Conservation (phyloP, 176 grass and related monocot genomes). For the Raddia distichophylla region DNA sequence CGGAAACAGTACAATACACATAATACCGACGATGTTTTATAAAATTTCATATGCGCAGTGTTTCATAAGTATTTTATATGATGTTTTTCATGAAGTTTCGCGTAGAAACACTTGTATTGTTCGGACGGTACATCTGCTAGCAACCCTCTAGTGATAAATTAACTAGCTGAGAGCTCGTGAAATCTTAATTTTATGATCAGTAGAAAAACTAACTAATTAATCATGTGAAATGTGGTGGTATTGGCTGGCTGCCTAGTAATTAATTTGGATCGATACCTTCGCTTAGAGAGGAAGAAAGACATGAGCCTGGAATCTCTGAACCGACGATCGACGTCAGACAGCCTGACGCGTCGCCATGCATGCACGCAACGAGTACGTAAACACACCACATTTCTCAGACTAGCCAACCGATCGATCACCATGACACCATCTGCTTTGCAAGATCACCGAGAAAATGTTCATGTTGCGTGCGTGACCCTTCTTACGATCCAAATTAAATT, state of each 20-base stretch:
- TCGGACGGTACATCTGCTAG: too few relatives aligned
- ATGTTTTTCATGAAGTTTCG: too few relatives aligned
- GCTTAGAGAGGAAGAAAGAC: constrained; percentile 31
- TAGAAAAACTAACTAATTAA: too few relatives aligned
- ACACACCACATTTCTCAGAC: neutral
- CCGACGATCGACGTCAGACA: constrained; percentile 10
- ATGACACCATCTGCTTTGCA: too few relatives aligned
- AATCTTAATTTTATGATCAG: too few relatives aligned
- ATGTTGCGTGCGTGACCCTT: neutral
- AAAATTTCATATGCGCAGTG: too few relatives aligned
- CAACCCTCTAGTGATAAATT: too few relatives aligned
- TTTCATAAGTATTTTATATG: too few relatives aligned
- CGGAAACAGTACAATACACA: too few relatives aligned
- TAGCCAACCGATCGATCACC: neutral
- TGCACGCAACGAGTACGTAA: neutral
- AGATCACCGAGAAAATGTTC: neutral
- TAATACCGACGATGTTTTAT: too few relatives aligned
- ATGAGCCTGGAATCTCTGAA: constrained; percentile 31
- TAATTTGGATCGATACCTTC: constrained; percentile 4
- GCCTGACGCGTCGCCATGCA: neutral
- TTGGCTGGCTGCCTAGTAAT: neutral
- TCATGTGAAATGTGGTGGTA: constrained; percentile 22
- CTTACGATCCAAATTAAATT: neutral
- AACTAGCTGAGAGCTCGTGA: too few relatives aligned
- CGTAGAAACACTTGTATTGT: too few relatives aligned